Conservation (phyloP, 1,284 basidiomycete genomes). For the Binderoboletus segoi region DNA sequence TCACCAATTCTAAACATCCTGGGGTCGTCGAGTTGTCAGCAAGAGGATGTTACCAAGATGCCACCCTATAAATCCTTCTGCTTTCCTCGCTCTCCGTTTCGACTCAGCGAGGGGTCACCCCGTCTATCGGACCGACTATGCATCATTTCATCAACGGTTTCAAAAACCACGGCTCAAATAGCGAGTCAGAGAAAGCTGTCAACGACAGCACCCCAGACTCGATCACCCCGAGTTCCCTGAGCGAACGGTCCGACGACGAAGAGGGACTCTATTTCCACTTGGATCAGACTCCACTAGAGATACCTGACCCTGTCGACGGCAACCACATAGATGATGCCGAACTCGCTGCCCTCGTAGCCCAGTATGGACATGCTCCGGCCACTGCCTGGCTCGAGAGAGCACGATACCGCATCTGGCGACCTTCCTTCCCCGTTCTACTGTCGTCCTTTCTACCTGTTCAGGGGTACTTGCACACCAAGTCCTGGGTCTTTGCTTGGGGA, state of each 20-base stretch:
- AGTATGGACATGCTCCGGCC: constrained; percentile 44
- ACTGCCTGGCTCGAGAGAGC: constrained; percentile 51
- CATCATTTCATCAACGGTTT: constrained; percentile 5
- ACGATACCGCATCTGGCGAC: constrained; percentile 47
- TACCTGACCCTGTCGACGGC: constrained; percentile 8
- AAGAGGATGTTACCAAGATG: not conserved
- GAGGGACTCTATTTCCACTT: not conserved
- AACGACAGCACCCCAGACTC: not conserved
- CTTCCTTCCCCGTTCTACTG: constrained; percentile 33
- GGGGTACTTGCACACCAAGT: constrained; percentile 35
- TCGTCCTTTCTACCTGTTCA: constrained; percentile 48
- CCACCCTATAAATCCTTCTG: not conserved
- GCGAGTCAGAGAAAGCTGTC: not conserved
- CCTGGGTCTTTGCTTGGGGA: constrained; percentile 50
- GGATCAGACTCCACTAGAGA: constrained; percentile 9
- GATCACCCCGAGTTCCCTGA: not conserved
- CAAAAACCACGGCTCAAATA: constrained; percentile 3
- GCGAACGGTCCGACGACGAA: constrained; percentile 4
- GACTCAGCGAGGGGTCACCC: not conserved
- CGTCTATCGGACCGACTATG: constrained; percentile 2
- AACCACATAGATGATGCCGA: constrained; percentile 14
- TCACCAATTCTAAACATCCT: constrained; percentile 1
- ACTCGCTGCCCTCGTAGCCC: constrained; percentile 42
- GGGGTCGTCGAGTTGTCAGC: not conserved
- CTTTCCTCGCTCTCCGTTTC: not conserved